Evolutionary conservation across 108 stramenopile genomes (phyloP), one percentile per base, ranked within the genome.

Genomic region (Skeletonema costatum): DNA sequence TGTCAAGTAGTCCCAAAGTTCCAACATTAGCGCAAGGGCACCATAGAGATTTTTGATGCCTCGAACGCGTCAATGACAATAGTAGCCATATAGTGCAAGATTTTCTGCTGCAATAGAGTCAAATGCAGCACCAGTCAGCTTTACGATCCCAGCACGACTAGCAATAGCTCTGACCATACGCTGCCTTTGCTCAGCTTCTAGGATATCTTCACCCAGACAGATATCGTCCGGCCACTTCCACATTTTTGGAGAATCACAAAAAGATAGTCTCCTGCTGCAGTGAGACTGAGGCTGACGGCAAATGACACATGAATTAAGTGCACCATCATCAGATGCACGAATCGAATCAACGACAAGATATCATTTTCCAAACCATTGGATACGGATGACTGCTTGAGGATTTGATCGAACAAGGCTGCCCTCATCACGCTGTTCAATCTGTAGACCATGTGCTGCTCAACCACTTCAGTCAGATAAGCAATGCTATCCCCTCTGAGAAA

Each of bases 81-180:
- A 2, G 25, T 17, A 41, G 39, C 71, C 64, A 72, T 32, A 21
- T 17, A 33, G 42, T 72, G 71, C 71, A 72, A 32, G 13, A 72
- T 72, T 64, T 64, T 66, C 71, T 21, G 71, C 64, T 5, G 71
- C 64, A n/a, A 72, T 32, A 13, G 5, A 11, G 21, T 33, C 33
- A 13, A 72, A 66, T n/a, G 31, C 60, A 11, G n/a, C 64, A 29
- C 64, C 71, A 46, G 25, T 64, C 35, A 72, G 19, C 32, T 72
- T 72, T 10, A 72, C 71, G 5, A 72, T 66, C 8, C 71, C 71
- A n/a, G 71, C 71, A 6, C 64, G 64, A 66, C 32, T 65, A n/a
- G 71, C 63, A 35, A 72, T 19, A 12, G 39, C 39, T 12, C 71
- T 32, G 38, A 72, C 71, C 19, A 72, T 32, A 11, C 31, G 29